These are phyloP conservation scores for Euphorbia corollata DNA, from an alignment of 441 rosid species.

Conservation along the genomic window DNA sequence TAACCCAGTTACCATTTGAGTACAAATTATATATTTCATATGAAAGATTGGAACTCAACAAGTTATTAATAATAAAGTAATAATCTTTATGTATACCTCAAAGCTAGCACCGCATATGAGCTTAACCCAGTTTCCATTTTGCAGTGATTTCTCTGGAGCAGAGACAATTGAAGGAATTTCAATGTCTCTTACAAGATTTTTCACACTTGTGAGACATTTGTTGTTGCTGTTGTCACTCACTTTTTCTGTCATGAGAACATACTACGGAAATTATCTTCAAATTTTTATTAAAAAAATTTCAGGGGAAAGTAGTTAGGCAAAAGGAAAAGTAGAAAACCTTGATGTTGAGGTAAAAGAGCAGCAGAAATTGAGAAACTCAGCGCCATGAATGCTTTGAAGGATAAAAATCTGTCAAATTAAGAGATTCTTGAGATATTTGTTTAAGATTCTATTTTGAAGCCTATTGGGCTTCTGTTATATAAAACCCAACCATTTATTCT, in stretches of 20 bases:
- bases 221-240: constrained; percentile 13
- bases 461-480: too few relatives aligned
- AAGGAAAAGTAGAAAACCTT: constrained; percentile 22
- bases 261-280: background rate
- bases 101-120: constrained; percentile 67
- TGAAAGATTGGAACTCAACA: constrained; percentile 1
- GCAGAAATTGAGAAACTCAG: constrained; percentile 28
- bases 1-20: too few relatives aligned
- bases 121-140: constrained; percentile 57
- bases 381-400: constrained; percentile 18
- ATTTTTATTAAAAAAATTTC: background rate
- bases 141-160: constrained; percentile 43
- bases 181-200: constrained; percentile 25
- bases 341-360: constrained; percentile 23
- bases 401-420: constrained; percentile 15
- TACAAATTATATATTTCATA: background rate
- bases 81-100: constrained; percentile 36
- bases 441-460: too few relatives aligned
- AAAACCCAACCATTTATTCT: too few relatives aligned
- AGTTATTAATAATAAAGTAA: background rate
- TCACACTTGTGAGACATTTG: constrained; percentile 28
- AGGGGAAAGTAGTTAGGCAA: background rate
- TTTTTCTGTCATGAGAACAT: constrained; percentile 13
- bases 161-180: constrained; percentile 34
- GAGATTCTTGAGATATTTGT: background rate